Evolutionary conservation across 352 stramenopile species (phyloP), one percentile per base, ranked within the genome.

Genomic region (Phytophthora constricta): DNA sequence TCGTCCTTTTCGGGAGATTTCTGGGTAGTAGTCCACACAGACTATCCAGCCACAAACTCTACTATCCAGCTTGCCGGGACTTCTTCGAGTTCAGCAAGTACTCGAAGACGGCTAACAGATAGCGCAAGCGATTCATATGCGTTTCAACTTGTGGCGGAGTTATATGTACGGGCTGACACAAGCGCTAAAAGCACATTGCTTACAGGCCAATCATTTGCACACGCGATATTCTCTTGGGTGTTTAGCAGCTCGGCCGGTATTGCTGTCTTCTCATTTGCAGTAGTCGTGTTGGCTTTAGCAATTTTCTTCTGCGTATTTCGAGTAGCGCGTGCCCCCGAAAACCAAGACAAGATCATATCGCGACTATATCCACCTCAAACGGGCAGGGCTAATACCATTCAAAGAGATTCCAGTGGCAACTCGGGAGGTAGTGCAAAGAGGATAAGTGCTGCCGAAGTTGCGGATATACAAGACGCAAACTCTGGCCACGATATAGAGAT

Each of bases 1-100:
- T 71, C 69, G 0, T 90, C 85, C 14, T 77, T 89, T 49, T 77
- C 86, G 3, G 87, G 83, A 0, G 71, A 84, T 25, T 92, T 89
- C 62, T 93, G 82, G 82, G 82, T 92, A 22, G 78, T 90, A 58
- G 77, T 95, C 34, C 88, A 91, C 70, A 78, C 84, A 7, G 71
- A 90, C 13, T 86, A 88, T 41, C 76, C 76, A 26, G 62, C 72
- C 2, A 73, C 58, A 5, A 50, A 34, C 26, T 27, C 43, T 33
- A 62, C 43, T 22, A 54, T 9, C 17, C 28, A 65, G 31, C 34
- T 64, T 7, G 62, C 63, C 5, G 69, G 52, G 1, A 55, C 68
- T 11, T 64, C 71, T 22, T 28, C 56, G 26, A 60, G 37, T 13
- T 65, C 45, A 25, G 46, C 39, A 19, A 49, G 37, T 22, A 10